Evolutionary conservation across 768 basidiomycete genomes (phyloP), one percentile per base, ranked within the genome.

Genomic region (Suillus bovinus): DNA sequence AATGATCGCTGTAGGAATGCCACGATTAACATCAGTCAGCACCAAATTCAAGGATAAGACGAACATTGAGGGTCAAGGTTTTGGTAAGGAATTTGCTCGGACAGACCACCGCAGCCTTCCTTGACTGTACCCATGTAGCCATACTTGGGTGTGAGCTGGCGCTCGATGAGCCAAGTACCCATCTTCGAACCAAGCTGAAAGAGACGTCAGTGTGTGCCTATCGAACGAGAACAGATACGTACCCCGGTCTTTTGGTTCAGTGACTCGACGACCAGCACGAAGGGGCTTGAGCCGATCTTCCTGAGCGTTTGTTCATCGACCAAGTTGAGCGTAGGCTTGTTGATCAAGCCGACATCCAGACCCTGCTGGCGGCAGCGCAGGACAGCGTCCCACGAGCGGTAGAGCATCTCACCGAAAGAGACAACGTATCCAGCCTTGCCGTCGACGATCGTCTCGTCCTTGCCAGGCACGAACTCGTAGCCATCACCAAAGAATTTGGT

Each of bases 211-310:
- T 39, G 9, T 39, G 2, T 11, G 1, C 10, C 17, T 38, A 38
- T 5, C 10, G 5, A 10, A 13, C 24, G 27, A 10, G 5, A 39
- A 7, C 3, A 6, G 54, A 34, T 13, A 73, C 79, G 57, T 71
- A 83, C 79, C n/a, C 93, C 93, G 8, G 93, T 95, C 86, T 92
- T 93, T 77, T 90, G 90, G 79, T 91, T 94, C 61, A 91, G 80
- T 20, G 90, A 90, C 78, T 95, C 93, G 16, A 90, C 91, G 44
- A 95, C 86, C 34, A 95, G 82, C 33, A 94, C 91, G 74, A 94
- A 94, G 24, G 83, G 84, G 67, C 83, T 88, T 29, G 79, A 68
- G 9, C 93, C 93, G 50, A 91, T 82, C 80, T 91, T 91, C 73
- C 71, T 80, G 67, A 90, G 85, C 24, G 77, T 81, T 84, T 91